Evolutionary conservation across 257 asterid genomes (phyloP).

Genomic region (Primulina tabacum): DNA sequence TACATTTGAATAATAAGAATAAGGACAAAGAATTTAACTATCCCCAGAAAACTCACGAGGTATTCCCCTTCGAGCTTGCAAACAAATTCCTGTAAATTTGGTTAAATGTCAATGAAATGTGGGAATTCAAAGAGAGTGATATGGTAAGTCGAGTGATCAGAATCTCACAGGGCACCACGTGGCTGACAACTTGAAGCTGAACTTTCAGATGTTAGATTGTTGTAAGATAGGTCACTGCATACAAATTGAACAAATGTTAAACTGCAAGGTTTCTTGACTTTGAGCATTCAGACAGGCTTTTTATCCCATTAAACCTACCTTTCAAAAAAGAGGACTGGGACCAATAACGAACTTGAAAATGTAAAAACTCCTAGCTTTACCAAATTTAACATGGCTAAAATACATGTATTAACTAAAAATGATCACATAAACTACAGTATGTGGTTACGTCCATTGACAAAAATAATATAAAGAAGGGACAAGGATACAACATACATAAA

Average conservation of each 20-base stretch:
- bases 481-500: background rate
- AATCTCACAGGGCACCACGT: conserved; percentile 47
- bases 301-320: background rate
- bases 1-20: background rate
- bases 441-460: background rate
- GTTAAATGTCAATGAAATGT: conserved; percentile 21
- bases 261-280: background rate
- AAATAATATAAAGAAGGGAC: background rate
- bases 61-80: conserved; percentile 50
- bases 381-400: background rate
- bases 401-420: background rate
- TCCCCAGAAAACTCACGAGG: conserved; percentile 43
- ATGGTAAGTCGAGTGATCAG: background rate
- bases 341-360: background rate
- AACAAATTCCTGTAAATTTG: conserved; percentile 53
- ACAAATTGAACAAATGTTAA: conserved; percentile 19
- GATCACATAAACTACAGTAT: background rate
- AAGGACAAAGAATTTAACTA: background rate
- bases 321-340: background rate
- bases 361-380: background rate
- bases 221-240: conserved; percentile 65
- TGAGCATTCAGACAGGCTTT: conserved; percentile 1
- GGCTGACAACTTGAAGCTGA: conserved; percentile 36
- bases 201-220: conserved; percentile 44
- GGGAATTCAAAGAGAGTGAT: background rate